phyloP scores from a whole-genome alignment of 2,329 filamentous ascomycete species.

The Fusarium haematococcum region DNA sequence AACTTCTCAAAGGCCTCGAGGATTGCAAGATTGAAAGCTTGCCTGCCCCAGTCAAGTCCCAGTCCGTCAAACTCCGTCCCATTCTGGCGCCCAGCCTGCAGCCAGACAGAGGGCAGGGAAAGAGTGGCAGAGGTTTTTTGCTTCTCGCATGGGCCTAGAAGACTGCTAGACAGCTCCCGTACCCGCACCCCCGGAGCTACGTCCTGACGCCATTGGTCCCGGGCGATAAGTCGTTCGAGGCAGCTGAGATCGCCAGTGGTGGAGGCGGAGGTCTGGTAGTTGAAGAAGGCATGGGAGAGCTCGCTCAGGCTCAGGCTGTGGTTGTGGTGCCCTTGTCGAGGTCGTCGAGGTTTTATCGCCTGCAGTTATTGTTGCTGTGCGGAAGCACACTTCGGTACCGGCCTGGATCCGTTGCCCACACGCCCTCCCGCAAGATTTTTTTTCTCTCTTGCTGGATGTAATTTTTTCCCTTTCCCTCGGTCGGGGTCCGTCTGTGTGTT shows the following conservation, averaged over 20 bases:
- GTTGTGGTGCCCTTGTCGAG: conserved; percentile 36
- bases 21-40: conserved; percentile 39
- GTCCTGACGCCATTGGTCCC: conserved; percentile 39
- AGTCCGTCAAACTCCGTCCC: conserved; percentile 14
- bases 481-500: conserved; percentile 1
- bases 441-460: conserved; percentile 10
- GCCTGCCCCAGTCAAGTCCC: conserved; percentile 22
- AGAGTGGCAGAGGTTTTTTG: conserved; percentile 32
- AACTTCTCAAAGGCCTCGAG: conserved; percentile 17
- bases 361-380: conserved; percentile 32
- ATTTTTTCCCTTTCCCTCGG: conserved; percentile 12
- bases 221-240: conserved; percentile 44
- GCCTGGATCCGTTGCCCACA: conserved; percentile 38
- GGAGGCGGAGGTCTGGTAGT: conserved; percentile 35
- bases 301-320: conserved; percentile 11
- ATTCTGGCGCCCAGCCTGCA: conserved; percentile 13
- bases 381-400: conserved; percentile 36
- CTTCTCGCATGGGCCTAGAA: conserved; percentile 41
- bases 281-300: conserved; percentile 28
- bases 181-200: conserved; percentile 42
- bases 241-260: conserved; percentile 42
- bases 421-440: conserved; percentile 40
- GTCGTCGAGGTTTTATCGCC: conserved; percentile 33
- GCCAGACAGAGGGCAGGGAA: conserved; percentile 29
- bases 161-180: conserved; percentile 41